phyloP scores from a whole-genome alignment of 2,329 filamentous ascomycete genomes.

The Aspergillus brasiliensis region DNA sequence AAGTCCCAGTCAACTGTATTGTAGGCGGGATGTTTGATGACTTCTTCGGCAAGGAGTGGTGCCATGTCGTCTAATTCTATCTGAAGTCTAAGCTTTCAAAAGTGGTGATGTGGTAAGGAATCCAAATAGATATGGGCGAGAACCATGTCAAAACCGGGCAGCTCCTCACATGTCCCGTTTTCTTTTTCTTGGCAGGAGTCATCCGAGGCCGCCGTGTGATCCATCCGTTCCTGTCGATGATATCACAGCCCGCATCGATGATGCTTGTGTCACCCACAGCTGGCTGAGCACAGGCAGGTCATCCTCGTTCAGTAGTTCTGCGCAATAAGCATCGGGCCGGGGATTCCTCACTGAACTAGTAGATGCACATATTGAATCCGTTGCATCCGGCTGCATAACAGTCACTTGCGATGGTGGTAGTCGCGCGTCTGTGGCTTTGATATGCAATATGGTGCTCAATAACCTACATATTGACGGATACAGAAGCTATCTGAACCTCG shows the following conservation, averaged over 20 bases:
- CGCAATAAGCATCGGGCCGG: too few species aligned
- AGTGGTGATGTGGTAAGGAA: neutral
- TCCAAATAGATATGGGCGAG: neutral
- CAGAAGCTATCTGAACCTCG: too few species aligned
- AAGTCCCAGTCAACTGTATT: slow-evolving; percentile 48
- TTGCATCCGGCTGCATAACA: neutral
- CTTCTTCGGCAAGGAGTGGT: slow-evolving; percentile 34
- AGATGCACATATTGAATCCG: neutral
- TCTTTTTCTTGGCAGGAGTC: neutral
- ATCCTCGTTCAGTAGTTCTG: too few species aligned
- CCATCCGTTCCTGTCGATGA: slow-evolving; percentile 2
- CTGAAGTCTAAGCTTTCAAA: neutral
- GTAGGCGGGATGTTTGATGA: slow-evolving; percentile 37
- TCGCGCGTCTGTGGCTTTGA: too few species aligned
- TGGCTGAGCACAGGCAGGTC: neutral
- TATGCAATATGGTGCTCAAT: too few species aligned
- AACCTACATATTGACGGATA: too few species aligned
- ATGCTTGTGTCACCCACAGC: neutral
- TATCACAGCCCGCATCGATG: neutral
- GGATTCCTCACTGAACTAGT: too few species aligned
- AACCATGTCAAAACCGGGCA: neutral
- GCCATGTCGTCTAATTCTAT: slow-evolving; percentile 15
- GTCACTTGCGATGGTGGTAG: neutral
- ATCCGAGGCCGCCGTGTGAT: neutral
- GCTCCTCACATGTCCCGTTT: slow-evolving; percentile 6